Evolutionary conservation across 176 grass and related monocot species (phyloP).

Genomic region (Puccinellia tenuiflora): DNA sequence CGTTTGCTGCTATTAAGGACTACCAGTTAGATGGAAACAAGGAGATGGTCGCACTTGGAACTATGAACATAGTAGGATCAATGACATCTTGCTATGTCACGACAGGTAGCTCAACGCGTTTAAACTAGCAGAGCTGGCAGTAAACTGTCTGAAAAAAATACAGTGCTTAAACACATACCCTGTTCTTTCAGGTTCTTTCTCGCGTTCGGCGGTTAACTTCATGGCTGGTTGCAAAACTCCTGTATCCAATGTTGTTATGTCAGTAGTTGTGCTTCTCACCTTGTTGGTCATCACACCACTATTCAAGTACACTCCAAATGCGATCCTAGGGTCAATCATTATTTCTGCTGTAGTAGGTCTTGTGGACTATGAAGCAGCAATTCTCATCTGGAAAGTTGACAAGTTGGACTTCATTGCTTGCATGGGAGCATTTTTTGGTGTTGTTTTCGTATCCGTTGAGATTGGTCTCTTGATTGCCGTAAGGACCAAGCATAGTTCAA

Average conservation of each 20-base stretch:
- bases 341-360: conserved; percentile 78
- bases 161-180: neutral
- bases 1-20: conserved; percentile 89
- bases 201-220: conserved; percentile 90
- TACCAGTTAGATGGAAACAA: conserved; percentile 96
- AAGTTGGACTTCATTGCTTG: conserved; percentile 94
- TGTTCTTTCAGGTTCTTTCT: conserved; percentile 75
- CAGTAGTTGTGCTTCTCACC: conserved; percentile 73
- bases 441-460: conserved; percentile 78
- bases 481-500: conserved; percentile 25
- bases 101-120: conserved; percentile 45
- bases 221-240: conserved; percentile 89
- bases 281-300: conserved; percentile 85
- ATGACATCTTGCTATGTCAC: conserved; percentile 95
- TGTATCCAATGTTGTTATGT: conserved; percentile 90
- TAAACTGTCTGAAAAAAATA: neutral
- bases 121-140: neutral
- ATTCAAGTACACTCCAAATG: conserved; percentile 95
- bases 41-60: conserved; percentile 95
- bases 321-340: conserved; percentile 79
- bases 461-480: conserved; percentile 91
- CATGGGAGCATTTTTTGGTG: conserved; percentile 94
- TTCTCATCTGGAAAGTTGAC: conserved; percentile 94
- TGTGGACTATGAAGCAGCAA: conserved; percentile 75
- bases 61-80: conserved; percentile 88